phyloP scores from a whole-genome alignment of 2,329 filamentous ascomycete genomes.

The Boeremia lycopersici region DNA sequence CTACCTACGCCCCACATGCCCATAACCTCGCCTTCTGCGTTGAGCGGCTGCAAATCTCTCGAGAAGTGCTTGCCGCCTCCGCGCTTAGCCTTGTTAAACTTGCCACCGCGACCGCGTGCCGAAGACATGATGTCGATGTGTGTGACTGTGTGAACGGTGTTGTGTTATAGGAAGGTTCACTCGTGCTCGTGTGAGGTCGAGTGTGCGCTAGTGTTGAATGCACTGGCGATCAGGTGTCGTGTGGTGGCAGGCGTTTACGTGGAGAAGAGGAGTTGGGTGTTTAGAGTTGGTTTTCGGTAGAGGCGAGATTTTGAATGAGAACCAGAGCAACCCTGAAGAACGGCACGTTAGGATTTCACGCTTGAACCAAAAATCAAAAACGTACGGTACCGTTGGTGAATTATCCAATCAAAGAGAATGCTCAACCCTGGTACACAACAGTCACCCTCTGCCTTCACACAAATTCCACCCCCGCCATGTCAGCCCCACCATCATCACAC shows the following conservation, averaged over 20 bases:
- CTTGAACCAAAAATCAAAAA: neutral
- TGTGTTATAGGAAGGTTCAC: neutral
- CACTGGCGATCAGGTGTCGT: slow-evolving; percentile 12
- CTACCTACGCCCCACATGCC: slow-evolving; percentile 80
- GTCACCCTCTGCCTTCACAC: slow-evolving; percentile 4
- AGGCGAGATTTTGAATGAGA: slow-evolving; percentile 8
- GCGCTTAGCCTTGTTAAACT: slow-evolving; percentile 91
- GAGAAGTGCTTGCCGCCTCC: slow-evolving; percentile 97
- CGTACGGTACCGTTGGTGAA: neutral
- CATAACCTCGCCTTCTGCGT: slow-evolving; percentile 85
- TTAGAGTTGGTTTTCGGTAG: slow-evolving; percentile 4
- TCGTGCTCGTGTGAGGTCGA: slow-evolving; percentile 1
- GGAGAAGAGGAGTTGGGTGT: slow-evolving; percentile 14
- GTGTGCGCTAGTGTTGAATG: neutral
- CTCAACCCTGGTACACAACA: slow-evolving; percentile 2
- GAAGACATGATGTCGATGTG: slow-evolving; percentile 56
- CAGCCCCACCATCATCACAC: slow-evolving; percentile 11
- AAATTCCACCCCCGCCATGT: slow-evolving; percentile 13
- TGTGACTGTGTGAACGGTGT: slow-evolving; percentile 10
- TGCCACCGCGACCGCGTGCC: slow-evolving; percentile 79
- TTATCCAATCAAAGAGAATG: neutral
- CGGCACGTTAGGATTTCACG: slow-evolving; percentile 14
- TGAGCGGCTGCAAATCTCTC: slow-evolving; percentile 83
- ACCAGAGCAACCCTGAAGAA: slow-evolving; percentile 12
- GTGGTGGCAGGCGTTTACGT: slow-evolving; percentile 1